phyloP scores from a whole-genome alignment of 1,284 basidiomycete genomes.

The Microstroma glucosiphilum region DNA sequence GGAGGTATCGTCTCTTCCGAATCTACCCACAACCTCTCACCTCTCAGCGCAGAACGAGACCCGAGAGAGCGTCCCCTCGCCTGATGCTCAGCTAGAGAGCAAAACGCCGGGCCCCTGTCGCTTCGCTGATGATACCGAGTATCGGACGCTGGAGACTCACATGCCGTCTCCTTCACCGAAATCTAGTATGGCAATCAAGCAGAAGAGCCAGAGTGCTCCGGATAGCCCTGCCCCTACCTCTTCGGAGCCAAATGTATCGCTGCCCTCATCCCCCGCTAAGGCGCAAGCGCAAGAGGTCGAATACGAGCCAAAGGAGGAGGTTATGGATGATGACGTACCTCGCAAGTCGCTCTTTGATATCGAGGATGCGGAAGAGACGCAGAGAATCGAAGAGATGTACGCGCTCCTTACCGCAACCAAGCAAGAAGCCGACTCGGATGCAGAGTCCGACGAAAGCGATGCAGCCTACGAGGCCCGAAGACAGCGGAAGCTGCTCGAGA shows the following conservation, averaged over 20 bases:
- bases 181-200: too few relatives aligned
- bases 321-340: not conserved
- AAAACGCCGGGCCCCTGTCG: too few relatives aligned
- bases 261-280: too few relatives aligned
- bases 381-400: not conserved
- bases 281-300: too few relatives aligned
- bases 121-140: too few relatives aligned
- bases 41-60: not conserved
- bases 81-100: too few relatives aligned
- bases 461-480: not conserved
- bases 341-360: slow-evolving; percentile 2
- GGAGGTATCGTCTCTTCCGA: not conserved
- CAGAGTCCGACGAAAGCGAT: not conserved
- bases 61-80: not conserved
- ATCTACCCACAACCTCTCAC: not conserved
- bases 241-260: too few relatives aligned
- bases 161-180: too few relatives aligned
- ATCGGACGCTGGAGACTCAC: too few relatives aligned
- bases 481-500: not conserved
- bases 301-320: too few relatives aligned
- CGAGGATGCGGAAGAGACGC: slow-evolving; percentile 1
- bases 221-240: too few relatives aligned
- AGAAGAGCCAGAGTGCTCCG: too few relatives aligned
- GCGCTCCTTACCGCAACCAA: not conserved
- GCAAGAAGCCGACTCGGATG: not conserved